Percentiles rank a stretch among this genome's conserved stretches.
These are phyloP conservation scores for Didymella sp. DNA, from an alignment of 2,329 filamentous ascomycete genomes.

Conservation along the genomic window DNA sequence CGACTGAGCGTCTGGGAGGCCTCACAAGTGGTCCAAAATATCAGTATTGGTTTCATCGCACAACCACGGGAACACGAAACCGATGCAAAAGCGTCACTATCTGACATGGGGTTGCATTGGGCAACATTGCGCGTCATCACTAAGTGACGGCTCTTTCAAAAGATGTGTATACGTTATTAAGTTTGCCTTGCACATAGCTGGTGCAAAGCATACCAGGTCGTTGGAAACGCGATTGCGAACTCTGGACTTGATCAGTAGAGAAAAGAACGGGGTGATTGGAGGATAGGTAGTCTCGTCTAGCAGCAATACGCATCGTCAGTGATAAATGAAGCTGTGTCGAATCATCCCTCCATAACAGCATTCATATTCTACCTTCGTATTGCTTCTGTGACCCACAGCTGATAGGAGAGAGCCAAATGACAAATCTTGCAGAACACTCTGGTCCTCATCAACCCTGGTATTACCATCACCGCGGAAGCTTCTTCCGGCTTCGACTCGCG, in stretches of 20 bases:
- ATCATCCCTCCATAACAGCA: neutral
- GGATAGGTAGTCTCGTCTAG: neutral
- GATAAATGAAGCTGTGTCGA: neutral
- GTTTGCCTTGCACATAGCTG: neutral
- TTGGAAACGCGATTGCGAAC: neutral
- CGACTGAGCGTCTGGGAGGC: too few relatives aligned
- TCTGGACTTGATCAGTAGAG: neutral
- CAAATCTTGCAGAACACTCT: neutral
- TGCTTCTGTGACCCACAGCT: neutral
- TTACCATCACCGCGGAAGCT: neutral
- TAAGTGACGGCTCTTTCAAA: neutral
- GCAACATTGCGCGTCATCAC: neutral
- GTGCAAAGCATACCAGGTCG: neutral
- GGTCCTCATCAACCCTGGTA: neutral
- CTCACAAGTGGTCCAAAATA: too few relatives aligned
- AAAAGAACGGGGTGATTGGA: neutral
- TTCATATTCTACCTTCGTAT: neutral
- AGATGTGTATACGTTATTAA: neutral
- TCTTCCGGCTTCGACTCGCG: neutral
- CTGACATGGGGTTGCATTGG: neutral
- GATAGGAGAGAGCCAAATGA: neutral
- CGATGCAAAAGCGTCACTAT: neutral
- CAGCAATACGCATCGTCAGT: neutral
- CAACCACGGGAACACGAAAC: neutral
- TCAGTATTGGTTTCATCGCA: too few relatives aligned